Conservation (phyloP, 805 yeast species). For the Pichia pseudocactophila region DNA sequence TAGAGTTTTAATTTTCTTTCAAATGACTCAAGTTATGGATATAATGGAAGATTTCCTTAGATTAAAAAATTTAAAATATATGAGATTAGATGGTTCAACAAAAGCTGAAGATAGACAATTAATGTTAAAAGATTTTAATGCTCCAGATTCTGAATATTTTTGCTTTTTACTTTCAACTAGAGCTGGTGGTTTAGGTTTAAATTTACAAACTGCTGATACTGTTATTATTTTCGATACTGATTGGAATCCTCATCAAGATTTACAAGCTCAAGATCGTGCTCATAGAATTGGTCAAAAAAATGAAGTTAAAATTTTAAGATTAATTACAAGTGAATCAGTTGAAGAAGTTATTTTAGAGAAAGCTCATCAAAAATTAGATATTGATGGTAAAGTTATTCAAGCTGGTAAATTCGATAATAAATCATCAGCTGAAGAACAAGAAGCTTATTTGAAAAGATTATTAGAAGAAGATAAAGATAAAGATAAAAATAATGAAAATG, state of each 20-base stretch:
- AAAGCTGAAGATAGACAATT: constrained; percentile 78
- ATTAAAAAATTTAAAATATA: constrained; percentile 54
- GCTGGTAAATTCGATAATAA: constrained; percentile 88
- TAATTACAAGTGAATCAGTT: constrained; percentile 73
- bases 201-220: constrained; percentile 81
- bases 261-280: constrained; percentile 86
- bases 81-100: constrained; percentile 76
- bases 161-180: constrained; percentile 74
- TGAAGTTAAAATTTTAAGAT: constrained; percentile 72
- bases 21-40: constrained; percentile 87
- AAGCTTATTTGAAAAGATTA: constrained; percentile 61
- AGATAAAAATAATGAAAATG: constrained; percentile 30
- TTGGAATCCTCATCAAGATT: constrained; percentile 90
- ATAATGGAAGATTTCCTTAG: constrained; percentile 80
- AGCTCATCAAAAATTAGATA: constrained; percentile 76
- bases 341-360: constrained; percentile 77
- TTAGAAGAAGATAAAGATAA: constrained; percentile 61
- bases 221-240: constrained; percentile 82
- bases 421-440: constrained; percentile 82
- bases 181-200: constrained; percentile 85
- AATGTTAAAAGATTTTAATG: constrained; percentile 66
- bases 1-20: constrained; percentile 73
- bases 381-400: constrained; percentile 83
- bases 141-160: constrained; percentile 67
- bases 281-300: constrained; percentile 87